A percentile compares a stretch with the other conserved stretches of the same genome.
These are phyloP conservation scores for Penicillium simplicissimum DNA, from an alignment of 495 filamentous ascomycete genomes.

Conservation along the genomic window DNA sequence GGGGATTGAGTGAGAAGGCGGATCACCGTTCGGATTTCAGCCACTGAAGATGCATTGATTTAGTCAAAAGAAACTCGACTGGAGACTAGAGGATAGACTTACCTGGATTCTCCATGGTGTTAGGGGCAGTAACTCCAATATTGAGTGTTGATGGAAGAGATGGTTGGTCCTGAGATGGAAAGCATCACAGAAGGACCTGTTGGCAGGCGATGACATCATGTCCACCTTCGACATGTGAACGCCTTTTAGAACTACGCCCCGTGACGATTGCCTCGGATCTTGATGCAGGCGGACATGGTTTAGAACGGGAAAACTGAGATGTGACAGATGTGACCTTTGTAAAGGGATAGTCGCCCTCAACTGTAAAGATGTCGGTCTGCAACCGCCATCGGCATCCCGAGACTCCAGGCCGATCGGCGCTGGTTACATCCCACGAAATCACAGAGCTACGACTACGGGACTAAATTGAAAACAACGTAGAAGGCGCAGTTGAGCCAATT, in stretches of 20 bases:
- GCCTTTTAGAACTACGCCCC: background rate
- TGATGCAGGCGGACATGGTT: background rate
- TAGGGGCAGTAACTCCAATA: background rate
- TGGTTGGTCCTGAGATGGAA: background rate
- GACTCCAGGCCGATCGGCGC: background rate
- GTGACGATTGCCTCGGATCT: background rate
- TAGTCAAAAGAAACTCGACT: background rate
- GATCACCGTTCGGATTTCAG: constrained; percentile 64
- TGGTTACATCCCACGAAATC: background rate
- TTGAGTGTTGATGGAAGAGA: constrained; percentile 5
- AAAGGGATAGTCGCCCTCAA: no score
- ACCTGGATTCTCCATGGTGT: constrained; percentile 38
- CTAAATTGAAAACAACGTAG: no score
- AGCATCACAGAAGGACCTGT: background rate
- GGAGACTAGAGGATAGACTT: background rate
- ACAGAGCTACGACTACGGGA: background rate
- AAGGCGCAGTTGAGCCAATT: background rate
- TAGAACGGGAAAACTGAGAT: no score
- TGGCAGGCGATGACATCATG: constrained; percentile 22
- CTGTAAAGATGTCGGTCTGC: background rate
- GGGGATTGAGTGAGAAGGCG: constrained; percentile 63
- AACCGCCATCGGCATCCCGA: background rate
- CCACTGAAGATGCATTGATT: constrained; percentile 26
- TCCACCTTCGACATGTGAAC: constrained; percentile 11
- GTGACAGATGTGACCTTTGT: no score